Evolutionary conservation across 192 early-diverging fungal species (phyloP).

Genomic region (Pecoramyces ruminantium): DNA sequence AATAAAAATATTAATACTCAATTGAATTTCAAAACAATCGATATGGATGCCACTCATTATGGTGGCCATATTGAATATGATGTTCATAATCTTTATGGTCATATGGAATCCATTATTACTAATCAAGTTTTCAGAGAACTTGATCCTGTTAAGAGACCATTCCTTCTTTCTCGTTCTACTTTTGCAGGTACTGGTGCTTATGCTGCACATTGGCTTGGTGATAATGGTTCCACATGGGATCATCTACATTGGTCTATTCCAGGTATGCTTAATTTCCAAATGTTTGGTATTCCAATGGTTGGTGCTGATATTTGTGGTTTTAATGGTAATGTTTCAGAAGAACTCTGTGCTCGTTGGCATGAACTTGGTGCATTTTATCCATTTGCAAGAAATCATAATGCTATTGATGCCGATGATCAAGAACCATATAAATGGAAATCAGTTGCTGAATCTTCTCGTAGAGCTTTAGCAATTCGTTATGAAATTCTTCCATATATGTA

Average conservation of each 20-base stretch:
- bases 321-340: slow-evolving; percentile 29
- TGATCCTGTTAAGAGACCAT: slow-evolving; percentile 25
- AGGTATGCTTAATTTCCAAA: slow-evolving; percentile 36
- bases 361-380: slow-evolving; percentile 47
- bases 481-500: too few species aligned
- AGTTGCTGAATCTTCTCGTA: slow-evolving; percentile 30
- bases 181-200: slow-evolving; percentile 43
- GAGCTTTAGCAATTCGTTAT: slow-evolving; percentile 23
- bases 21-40: slow-evolving; percentile 21
- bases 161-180: slow-evolving; percentile 40
- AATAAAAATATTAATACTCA: slow-evolving; percentile 25
- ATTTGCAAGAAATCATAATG: slow-evolving; percentile 46
- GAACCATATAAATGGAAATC: slow-evolving; percentile 39
- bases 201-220: too few species aligned
- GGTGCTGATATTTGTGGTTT: too few species aligned
- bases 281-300: too few species aligned
- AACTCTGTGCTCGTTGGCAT: too few species aligned
- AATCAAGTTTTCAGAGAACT: slow-evolving; percentile 17
- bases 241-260: slow-evolving; percentile 39
- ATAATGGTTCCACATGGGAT: slow-evolving; percentile 36
- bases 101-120: slow-evolving; percentile 32
- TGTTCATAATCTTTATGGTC: too few species aligned
- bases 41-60: slow-evolving; percentile 27
- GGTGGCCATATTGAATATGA: too few species aligned
- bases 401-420: slow-evolving; percentile 30